Evolutionary conservation across 1,139 yeast species (phyloP).

Genomic region (Zygosaccharomyces pseudobailii): DNA sequence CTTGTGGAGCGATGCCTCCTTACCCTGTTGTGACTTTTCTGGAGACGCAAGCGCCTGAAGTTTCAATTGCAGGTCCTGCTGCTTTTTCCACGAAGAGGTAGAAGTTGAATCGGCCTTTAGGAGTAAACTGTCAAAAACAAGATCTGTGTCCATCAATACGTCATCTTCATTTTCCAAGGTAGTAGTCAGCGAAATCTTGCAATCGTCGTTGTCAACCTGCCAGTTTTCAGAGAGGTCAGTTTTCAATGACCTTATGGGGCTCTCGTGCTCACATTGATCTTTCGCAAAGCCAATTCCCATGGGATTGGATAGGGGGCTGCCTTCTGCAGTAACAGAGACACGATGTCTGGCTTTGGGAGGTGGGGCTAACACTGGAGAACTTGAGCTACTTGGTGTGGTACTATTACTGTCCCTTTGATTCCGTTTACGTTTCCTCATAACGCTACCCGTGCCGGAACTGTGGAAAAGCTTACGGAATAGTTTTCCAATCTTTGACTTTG

Average conservation of each 20-base stretch:
- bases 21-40: not conserved
- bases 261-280: not conserved
- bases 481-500: not conserved
- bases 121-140: constrained; percentile 27
- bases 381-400: not conserved
- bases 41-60: constrained; percentile 5
- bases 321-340: constrained; percentile 1
- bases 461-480: not conserved
- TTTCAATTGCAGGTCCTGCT: constrained; percentile 8
- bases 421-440: constrained; percentile 1
- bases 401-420: not conserved
- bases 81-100: constrained; percentile 8
- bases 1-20: not conserved
- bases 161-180: constrained; percentile 12
- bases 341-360: constrained; percentile 1
- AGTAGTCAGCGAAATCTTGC: constrained; percentile 5
- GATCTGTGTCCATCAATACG: constrained; percentile 25
- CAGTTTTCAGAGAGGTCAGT: not conserved
- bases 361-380: constrained; percentile 1
- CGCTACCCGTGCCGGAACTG: not conserved
- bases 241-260: not conserved
- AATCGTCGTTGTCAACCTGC: not conserved
- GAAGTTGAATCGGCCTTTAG: constrained; percentile 19
- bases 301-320: not conserved
- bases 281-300: not conserved